phyloP scores from a whole-genome alignment of 2,329 filamentous ascomycete species.

The Macroventuria anomochaeta region DNA sequence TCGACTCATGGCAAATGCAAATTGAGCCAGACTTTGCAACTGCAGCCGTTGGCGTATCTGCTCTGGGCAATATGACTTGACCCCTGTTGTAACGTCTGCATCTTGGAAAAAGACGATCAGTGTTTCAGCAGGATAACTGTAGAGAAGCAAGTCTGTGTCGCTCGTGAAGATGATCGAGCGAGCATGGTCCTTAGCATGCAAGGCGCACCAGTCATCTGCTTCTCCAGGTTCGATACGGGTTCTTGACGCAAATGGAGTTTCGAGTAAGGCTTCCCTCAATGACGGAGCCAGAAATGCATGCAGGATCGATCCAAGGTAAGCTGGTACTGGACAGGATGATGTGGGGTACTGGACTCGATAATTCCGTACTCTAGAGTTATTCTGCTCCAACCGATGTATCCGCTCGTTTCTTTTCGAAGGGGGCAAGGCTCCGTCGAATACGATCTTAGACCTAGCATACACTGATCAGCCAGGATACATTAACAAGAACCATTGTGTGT shows the following conservation, averaged over 20 bases:
- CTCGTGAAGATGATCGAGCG: slow-evolving; percentile 74
- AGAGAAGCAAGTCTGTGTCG: slow-evolving; percentile 86
- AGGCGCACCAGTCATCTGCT: slow-evolving; percentile 81
- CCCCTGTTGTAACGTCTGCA: slow-evolving; percentile 53
- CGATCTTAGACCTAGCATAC: slow-evolving; percentile 63
- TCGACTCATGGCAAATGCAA: slow-evolving; percentile 51
- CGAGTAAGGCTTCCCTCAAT: slow-evolving; percentile 72
- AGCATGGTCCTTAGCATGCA: slow-evolving; percentile 61
- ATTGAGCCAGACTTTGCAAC: slow-evolving; percentile 48
- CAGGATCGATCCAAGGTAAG: slow-evolving; percentile 49
- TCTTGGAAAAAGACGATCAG: slow-evolving; percentile 73
- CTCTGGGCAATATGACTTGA: slow-evolving; percentile 52
- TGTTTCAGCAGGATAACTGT: slow-evolving; percentile 69
- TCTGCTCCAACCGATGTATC: slow-evolving; percentile 64
- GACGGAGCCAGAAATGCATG: slow-evolving; percentile 78
- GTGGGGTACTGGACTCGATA: slow-evolving; percentile 50
- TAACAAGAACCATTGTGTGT: neutral
- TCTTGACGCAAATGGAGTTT: slow-evolving; percentile 50
- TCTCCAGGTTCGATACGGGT: slow-evolving; percentile 77
- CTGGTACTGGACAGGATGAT: slow-evolving; percentile 36
- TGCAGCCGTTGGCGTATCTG: slow-evolving; percentile 55
- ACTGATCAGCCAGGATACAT: neutral
- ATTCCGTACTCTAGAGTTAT: slow-evolving; percentile 62
- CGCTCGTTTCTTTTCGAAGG: slow-evolving; percentile 67
- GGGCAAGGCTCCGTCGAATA: slow-evolving; percentile 87